These are phyloP conservation scores for Polyporus arcularius DNA, from an alignment of 768 basidiomycete species.

Conservation along the genomic window DNA sequence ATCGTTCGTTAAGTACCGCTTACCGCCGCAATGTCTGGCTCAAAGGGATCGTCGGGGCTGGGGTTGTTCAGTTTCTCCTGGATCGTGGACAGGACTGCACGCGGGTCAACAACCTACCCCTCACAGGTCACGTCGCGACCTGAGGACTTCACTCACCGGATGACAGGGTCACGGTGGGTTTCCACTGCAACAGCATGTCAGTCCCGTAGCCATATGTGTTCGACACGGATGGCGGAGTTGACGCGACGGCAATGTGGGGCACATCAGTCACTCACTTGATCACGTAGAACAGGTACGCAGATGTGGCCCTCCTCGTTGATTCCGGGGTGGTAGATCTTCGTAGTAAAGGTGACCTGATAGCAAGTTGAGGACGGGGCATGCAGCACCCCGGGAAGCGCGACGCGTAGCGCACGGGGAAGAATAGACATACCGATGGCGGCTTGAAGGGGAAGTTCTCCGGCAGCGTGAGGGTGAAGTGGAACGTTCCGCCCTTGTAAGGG, in stretches of 20 bases:
- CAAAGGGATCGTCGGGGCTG: constrained; percentile 85
- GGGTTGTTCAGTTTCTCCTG: constrained; percentile 89
- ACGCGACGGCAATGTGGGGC: neutral
- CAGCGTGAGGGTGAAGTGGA: constrained; percentile 72
- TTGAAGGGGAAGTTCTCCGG: constrained; percentile 88
- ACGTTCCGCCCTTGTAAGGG: constrained; percentile 83
- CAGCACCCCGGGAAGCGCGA: neutral
- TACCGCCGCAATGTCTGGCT: constrained; percentile 84
- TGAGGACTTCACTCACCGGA: constrained; percentile 48
- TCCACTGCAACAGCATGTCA: constrained; percentile 58
- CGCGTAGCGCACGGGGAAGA: neutral
- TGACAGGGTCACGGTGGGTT: constrained; percentile 73
- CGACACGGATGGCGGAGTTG: neutral
- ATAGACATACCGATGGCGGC: constrained; percentile 63
- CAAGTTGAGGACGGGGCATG: neutral
- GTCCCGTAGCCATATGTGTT: neutral
- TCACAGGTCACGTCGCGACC: neutral
- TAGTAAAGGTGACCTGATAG: constrained; percentile 73
- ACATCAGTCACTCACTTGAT: constrained; percentile 57
- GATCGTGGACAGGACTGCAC: constrained; percentile 68
- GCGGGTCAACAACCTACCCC: neutral
- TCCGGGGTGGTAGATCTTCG: constrained; percentile 89
- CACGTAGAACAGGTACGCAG: constrained; percentile 80
- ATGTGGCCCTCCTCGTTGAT: constrained; percentile 89
- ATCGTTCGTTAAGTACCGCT: constrained; percentile 22